Evolutionary conservation across 345 rosid species (phyloP).

Genomic region (Eucalyptus urophylla): DNA sequence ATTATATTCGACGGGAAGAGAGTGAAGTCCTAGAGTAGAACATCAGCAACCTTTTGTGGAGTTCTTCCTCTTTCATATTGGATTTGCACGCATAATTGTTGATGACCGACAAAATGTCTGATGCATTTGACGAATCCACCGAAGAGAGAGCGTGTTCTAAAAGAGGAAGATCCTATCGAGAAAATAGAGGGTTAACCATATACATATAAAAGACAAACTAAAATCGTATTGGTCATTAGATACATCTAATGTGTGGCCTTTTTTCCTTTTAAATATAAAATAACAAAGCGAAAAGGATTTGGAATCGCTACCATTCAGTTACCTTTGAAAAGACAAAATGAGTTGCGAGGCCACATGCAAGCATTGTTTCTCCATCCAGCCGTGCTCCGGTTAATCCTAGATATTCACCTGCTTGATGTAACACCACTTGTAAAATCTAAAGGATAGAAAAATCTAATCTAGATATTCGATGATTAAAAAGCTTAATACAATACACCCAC

Average conservation of each 20-base stretch:
- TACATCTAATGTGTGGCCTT: neutral
- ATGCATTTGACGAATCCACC: neutral
- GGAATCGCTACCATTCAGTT: neutral
- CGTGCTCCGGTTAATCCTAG: constrained; percentile 14
- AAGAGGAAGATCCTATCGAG: neutral
- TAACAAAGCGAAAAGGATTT: neutral
- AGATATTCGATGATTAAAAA: neutral
- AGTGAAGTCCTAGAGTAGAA: neutral
- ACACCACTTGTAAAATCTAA: neutral
- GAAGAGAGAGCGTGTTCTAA: neutral
- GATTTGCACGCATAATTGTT: neutral
- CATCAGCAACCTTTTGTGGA: neutral
- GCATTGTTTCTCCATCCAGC: constrained; percentile 6
- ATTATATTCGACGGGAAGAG: neutral
- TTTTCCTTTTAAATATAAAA: neutral
- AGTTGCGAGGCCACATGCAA: constrained; percentile 13
- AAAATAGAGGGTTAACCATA: neutral
- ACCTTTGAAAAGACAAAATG: constrained; percentile 13
- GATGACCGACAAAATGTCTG: neutral
- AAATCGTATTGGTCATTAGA: neutral
- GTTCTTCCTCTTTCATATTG: neutral
- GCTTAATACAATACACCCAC: too few species aligned
- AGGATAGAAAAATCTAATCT: neutral
- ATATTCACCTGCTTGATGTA: neutral
- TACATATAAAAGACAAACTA: neutral